phyloP scores from a whole-genome alignment of 495 filamentous ascomycete species.

The Penicillium crystallinum region DNA sequence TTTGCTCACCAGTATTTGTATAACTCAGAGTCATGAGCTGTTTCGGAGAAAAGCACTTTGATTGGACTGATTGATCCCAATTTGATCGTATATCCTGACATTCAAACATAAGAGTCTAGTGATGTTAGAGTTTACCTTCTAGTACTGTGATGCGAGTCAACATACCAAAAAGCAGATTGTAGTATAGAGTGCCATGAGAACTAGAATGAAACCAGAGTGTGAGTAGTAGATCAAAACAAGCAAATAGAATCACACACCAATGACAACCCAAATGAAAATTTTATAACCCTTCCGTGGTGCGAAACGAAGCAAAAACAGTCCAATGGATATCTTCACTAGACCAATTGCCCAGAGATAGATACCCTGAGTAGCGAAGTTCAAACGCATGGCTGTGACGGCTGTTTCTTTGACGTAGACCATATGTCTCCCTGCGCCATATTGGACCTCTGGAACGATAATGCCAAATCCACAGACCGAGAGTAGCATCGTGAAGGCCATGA shows the following conservation, averaged over 20 bases:
- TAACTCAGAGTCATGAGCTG: slow-evolving; percentile 32
- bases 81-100: slow-evolving; percentile 20
- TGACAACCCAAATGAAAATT: slow-evolving; percentile 27
- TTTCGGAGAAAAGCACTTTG: slow-evolving; percentile 28
- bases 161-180: slow-evolving; percentile 24
- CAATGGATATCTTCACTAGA: slow-evolving; percentile 43
- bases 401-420: slow-evolving; percentile 24
- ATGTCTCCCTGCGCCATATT: slow-evolving; percentile 40
- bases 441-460: slow-evolving; percentile 30
- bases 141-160: background rate
- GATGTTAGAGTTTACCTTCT: background rate
- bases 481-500: slow-evolving; percentile 34
- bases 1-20: slow-evolving; percentile 25
- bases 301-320: slow-evolving; percentile 42
- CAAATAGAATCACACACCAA: slow-evolving; percentile 9
- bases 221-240: background rate
- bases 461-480: slow-evolving; percentile 28
- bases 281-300: slow-evolving; percentile 28
- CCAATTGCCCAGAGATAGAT: slow-evolving; percentile 39
- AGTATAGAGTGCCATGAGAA: slow-evolving; percentile 38
- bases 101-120: slow-evolving; percentile 21
- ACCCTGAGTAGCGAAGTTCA: slow-evolving; percentile 42
- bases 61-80: slow-evolving; percentile 32
- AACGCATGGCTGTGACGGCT: slow-evolving; percentile 29
- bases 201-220: slow-evolving; percentile 16